Evolutionary conservation across 176 grass and related monocot species (phyloP), one percentile per base, ranked within the genome.

Genomic region (Thalia dealbata): DNA sequence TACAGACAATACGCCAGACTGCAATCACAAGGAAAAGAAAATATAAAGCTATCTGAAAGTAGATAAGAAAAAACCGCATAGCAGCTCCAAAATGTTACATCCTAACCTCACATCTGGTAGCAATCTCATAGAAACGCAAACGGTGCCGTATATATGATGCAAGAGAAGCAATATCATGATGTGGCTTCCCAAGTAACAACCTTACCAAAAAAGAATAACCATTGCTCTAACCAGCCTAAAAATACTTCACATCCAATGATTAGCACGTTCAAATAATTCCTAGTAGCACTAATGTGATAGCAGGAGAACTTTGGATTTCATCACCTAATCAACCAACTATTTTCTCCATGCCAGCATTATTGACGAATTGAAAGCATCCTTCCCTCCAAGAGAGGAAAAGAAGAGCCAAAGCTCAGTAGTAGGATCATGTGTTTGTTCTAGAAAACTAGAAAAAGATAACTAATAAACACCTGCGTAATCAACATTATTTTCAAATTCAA

Each of bases 211-310:
- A 86, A 69, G 86, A 90, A 76, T 96, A 96, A 35, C 89, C 93
- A 35, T 82, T 61, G 46, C 93, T 96, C 56, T 70, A 81, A 80
- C 82, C 58, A 64, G 60, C 42, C 93, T 80, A 96, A 81, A 79
- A 92, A 96, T 38, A 87, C 80, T 81, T 92, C 93, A 76, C 93
- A 96, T 82, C 93, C 93, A 84, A 92, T 79, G 82, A 61, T 89
- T 92, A 74, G 80, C 84, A 83, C 76, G 81, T 52, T 96, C 93
- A n/a, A 56, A 92, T 68, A 82, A 96, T 81, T 76, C 86, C 79
- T 73, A 96, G 75, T 44, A 96, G 73, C 70, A 96, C 83, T 80
- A 96, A 75, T 72, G 82, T 84, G 27, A 84, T 78, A 73, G 83
- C 85, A 64, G 84, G 80, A 63, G 89, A 96, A 52, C 84, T 87